Evolutionary conservation across 768 basidiomycete genomes (phyloP).

Genomic region (Tylopilus vinaceipallidus): DNA sequence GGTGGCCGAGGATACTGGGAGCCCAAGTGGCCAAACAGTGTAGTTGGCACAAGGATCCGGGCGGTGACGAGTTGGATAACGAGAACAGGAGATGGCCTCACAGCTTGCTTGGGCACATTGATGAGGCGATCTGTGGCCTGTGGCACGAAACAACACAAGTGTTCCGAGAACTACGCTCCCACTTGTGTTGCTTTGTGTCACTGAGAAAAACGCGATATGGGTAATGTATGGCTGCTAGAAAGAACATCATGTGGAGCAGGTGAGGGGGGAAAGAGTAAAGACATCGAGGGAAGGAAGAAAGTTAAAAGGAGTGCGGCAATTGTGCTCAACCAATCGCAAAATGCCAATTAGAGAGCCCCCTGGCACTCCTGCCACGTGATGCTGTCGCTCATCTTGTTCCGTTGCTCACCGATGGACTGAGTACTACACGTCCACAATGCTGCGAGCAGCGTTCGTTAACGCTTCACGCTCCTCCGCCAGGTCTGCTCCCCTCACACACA

Average conservation of each 20-base stretch:
- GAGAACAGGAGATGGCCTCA: neutral
- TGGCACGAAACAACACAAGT: constrained; percentile 31
- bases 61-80: too few relatives aligned
- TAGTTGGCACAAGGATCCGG: too few relatives aligned
- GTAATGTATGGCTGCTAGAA: too few relatives aligned
- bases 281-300: neutral
- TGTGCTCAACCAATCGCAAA: constrained; percentile 39
- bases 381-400: neutral
- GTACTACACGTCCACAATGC: constrained; percentile 13
- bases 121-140: neutral
- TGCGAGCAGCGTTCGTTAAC: constrained; percentile 20
- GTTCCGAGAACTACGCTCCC: constrained; percentile 50
- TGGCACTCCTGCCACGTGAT: constrained; percentile 15
- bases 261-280: neutral
- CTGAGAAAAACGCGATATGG: neutral
- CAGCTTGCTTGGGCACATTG: neutral
- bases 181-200: constrained; percentile 28
- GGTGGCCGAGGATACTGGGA: neutral
- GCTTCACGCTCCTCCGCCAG: constrained; percentile 13
- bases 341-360: constrained; percentile 14
- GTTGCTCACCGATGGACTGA: neutral
- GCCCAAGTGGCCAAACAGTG: neutral
- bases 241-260: too few relatives aligned
- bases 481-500: constrained; percentile 6
- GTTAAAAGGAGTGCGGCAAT: constrained; percentile 36